A percentile compares a stretch with the other conserved stretches of the same genome.
These are phyloP conservation scores for Ceratobasidium sp. DNA, from an alignment of 1,284 basidiomycete species.

Conservation along the genomic window DNA sequence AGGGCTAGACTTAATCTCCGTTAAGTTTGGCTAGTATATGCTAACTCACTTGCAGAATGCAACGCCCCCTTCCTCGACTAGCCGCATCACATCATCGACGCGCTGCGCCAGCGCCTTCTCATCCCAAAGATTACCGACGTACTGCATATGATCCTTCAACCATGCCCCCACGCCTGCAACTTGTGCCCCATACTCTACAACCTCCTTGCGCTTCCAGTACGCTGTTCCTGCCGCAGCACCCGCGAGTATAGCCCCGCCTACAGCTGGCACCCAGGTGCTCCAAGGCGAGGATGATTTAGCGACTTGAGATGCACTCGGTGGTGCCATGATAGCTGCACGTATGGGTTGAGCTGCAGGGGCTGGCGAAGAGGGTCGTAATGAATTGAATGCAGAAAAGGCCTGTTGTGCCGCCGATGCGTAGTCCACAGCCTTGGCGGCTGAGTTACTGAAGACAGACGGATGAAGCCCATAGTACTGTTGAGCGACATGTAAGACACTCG, in stretches of 20 bases:
- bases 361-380: conserved; percentile 63
- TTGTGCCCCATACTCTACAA: conserved; percentile 66
- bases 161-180: conserved; percentile 67
- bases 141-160: conserved; percentile 92
- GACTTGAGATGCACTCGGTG: conserved; percentile 49
- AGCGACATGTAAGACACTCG: neutral
- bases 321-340: conserved; percentile 53
- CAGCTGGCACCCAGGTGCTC: conserved; percentile 56
- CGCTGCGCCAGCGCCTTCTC: conserved; percentile 73
- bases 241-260: conserved; percentile 79
- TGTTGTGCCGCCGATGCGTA: conserved; percentile 77
- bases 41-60: conserved; percentile 79
- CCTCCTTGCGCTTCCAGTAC: conserved; percentile 79
- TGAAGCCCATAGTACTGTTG: conserved; percentile 88
- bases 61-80: conserved; percentile 74
- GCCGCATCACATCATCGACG: conserved; percentile 72
- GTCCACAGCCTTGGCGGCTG: conserved; percentile 80
- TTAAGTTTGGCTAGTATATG: neutral
- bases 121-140: conserved; percentile 91
- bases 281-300: conserved; percentile 40
- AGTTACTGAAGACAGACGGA: conserved; percentile 89
- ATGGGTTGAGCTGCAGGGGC: conserved; percentile 48
- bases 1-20: neutral
- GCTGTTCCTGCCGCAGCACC: conserved; percentile 84
- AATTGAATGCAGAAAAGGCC: conserved; percentile 65